Evolutionary conservation across 106 monocot species (phyloP).

Genomic region (Hemerocallis citrina): DNA sequence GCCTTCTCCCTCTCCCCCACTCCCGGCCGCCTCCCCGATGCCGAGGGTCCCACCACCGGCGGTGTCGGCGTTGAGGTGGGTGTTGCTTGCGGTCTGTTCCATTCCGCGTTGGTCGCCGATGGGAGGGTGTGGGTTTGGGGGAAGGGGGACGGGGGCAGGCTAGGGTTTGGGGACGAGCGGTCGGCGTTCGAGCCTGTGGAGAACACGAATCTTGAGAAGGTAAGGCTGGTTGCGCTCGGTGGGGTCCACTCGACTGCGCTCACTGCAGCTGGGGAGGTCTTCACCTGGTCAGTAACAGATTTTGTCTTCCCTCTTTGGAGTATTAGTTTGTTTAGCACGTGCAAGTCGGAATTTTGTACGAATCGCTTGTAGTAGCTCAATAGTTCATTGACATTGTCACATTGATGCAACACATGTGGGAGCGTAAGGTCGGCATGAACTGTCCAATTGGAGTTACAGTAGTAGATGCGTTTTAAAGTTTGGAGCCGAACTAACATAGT

Average conservation of each 20-base stretch:
- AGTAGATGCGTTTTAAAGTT: too few relatives aligned
- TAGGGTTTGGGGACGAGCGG: conserved; percentile 77
- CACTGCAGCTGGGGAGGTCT: conserved; percentile 54
- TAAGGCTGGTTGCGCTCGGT: conserved; percentile 55
- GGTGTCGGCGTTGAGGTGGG: conserved; percentile 33
- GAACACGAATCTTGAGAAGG: conserved; percentile 50
- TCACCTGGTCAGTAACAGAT: conserved; percentile 57
- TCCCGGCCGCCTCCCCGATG: neutral
- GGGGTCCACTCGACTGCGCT: conserved; percentile 81
- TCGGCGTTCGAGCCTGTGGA: conserved; percentile 40
- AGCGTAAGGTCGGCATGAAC: too few relatives aligned
- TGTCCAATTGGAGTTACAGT: too few relatives aligned
- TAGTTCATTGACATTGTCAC: too few relatives aligned
- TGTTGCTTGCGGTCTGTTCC: conserved; percentile 82
- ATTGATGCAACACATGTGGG: too few relatives aligned
- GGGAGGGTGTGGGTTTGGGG: conserved; percentile 84
- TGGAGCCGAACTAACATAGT: too few relatives aligned
- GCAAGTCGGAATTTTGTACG: too few relatives aligned
- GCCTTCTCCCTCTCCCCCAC: neutral
- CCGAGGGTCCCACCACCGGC: neutral
- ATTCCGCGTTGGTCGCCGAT: conserved; percentile 72
- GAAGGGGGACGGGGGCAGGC: conserved; percentile 89
- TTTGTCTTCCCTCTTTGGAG: too few relatives aligned
- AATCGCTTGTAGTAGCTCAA: too few relatives aligned
- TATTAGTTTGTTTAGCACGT: too few relatives aligned